A percentile compares a stretch with the other conserved stretches of the same genome.
phyloP scores from a whole-genome alignment of 1,139 yeast species.

The Suhomyces guaymorum region DNA sequence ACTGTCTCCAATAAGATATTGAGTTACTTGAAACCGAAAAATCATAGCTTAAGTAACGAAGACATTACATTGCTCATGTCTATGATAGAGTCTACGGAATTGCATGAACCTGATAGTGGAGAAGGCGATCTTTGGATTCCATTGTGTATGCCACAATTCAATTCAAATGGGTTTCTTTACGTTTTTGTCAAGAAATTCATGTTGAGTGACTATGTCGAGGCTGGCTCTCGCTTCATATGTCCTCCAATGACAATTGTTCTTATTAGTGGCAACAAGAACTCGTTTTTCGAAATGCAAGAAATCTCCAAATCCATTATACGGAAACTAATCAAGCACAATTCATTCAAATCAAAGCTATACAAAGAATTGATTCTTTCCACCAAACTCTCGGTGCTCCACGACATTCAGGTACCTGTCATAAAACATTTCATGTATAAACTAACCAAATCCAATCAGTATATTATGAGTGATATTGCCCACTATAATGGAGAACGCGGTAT shows the following conservation, averaged over 20 bases:
- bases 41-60: constrained; percentile 32
- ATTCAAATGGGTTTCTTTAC: constrained; percentile 82
- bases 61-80: constrained; percentile 37
- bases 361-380: constrained; percentile 26
- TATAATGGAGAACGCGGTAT: constrained; percentile 17
- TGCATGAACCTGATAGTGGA: constrained; percentile 14
- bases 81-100: constrained; percentile 23
- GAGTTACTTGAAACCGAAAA: constrained; percentile 36
- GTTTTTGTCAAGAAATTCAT: constrained; percentile 68
- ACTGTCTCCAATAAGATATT: constrained; percentile 28
- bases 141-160: constrained; percentile 86
- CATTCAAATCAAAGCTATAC: constrained; percentile 40
- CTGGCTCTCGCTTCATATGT: constrained; percentile 12
- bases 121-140: constrained; percentile 90
- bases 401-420: constrained; percentile 60
- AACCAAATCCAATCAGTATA: constrained; percentile 41
- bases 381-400: constrained; percentile 31
- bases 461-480: constrained; percentile 31
- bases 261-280: constrained; percentile 79
- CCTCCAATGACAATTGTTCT: constrained; percentile 60
- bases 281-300: constrained; percentile 73
- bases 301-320: constrained; percentile 55
- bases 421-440: constrained; percentile 83
- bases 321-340: constrained; percentile 38
- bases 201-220: constrained; percentile 26